Base-by-base conservation (phyloP, 495 filamentous ascomycete species). In the Neurospora sp. region DNA sequence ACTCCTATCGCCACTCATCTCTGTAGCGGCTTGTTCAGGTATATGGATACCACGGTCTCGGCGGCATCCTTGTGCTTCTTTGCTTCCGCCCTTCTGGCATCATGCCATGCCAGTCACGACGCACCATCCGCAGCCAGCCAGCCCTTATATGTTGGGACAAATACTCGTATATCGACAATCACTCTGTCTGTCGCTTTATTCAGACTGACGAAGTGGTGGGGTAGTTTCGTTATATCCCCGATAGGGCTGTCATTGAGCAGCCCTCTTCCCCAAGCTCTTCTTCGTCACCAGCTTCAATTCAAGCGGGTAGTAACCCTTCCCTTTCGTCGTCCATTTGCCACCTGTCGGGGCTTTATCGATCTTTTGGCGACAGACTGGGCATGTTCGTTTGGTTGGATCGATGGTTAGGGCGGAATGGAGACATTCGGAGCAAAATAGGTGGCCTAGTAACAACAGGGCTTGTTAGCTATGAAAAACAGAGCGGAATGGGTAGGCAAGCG, bases 401-500 rank as follows among this genome's bases (percentile, higher is more conserved):
- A 91, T 89, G 70, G 90, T 87, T 14, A 97, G 84, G 8, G 92
- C 89, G 39, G 91, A 88, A 73, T 92, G 90, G 8, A 97, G 88
- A 79, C 94, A 97, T 39, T 89, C 88, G 74, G 92, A 89, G 76
- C 94, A 97, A 82, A 95, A 96, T 12, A 97, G 85, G 81, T 97
- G 94, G 2, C 93, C 93, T 96, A 59, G 3, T 2, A 23, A 41
- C 0, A 9, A 54, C 0, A 70, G 20, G 20, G 41, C 12, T 4
- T 20, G 39, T 70, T 41, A 38, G 69, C 18, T 18, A 4, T 20
- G 11, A 44, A 20, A 14, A 70, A 62, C 44, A 35, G 11, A n/a
- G 3, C 27, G 8, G 10, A 23, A 14, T 12, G 40, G 35, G 2
- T 16, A 16, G 14, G 27, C 23, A 18, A 66, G 66, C 38, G 42